Evolutionary conservation across 1,284 basidiomycete genomes (phyloP).

Genomic region (Heterobasidion annosum): DNA sequence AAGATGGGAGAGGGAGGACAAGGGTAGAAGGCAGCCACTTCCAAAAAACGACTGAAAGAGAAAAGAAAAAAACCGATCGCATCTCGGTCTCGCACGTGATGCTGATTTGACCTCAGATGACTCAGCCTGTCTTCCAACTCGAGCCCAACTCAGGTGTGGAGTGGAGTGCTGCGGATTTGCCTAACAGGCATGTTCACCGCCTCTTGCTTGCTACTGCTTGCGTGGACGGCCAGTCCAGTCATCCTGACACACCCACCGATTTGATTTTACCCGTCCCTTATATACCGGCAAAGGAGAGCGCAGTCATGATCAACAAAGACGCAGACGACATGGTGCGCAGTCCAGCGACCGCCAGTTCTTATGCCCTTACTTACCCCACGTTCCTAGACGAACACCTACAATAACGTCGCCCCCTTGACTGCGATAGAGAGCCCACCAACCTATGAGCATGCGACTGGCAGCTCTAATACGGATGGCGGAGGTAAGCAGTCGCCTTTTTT

Average conservation of each 20-base stretch:
- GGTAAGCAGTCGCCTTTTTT: background rate
- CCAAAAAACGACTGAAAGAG: background rate
- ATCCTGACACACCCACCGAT: background rate
- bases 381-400: too few relatives aligned
- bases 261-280: background rate
- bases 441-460: conserved; percentile 4
- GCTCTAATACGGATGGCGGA: background rate
- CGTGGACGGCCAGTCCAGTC: background rate
- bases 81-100: background rate
- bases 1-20: background rate
- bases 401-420: too few relatives aligned
- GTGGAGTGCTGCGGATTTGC: background rate
- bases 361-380: too few relatives aligned
- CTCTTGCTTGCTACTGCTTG: background rate
- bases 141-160: too few relatives aligned
- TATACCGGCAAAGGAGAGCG: background rate
- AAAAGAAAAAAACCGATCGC: background rate
- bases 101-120: too few relatives aligned
- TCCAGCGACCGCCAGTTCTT: background rate
- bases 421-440: conserved; percentile 7
- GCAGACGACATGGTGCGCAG: background rate
- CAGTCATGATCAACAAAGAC: background rate
- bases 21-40: background rate
- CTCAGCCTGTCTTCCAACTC: too few relatives aligned
- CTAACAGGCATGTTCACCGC: background rate